These are phyloP conservation scores for Fusarium sp. DNA, from an alignment of 2,329 filamentous ascomycete species.

Conservation along the genomic window DNA sequence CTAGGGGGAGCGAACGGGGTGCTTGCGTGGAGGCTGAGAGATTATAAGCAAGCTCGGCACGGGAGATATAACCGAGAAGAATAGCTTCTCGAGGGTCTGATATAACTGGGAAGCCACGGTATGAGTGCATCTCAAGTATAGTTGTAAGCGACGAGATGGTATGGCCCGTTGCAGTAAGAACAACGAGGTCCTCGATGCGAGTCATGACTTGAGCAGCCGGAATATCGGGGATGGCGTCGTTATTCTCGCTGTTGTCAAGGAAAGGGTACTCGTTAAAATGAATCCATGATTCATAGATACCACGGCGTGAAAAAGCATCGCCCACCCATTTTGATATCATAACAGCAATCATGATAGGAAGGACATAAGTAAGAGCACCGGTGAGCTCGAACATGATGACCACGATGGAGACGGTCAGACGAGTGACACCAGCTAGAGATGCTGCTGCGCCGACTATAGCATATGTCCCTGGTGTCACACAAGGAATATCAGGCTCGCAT, in stretches of 20 bases:
- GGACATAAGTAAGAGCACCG: constrained; percentile 92
- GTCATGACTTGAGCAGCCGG: constrained; percentile 93
- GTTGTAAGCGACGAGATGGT: constrained; percentile 80
- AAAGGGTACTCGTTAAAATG: constrained; percentile 95
- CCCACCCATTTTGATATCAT: constrained; percentile 99
- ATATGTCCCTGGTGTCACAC: constrained; percentile 94
- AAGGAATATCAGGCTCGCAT: constrained; percentile 87
- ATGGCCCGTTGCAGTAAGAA: constrained; percentile 87
- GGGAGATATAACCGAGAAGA: constrained; percentile 92
- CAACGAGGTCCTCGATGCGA: constrained; percentile 86
- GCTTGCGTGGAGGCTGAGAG: constrained; percentile 65
- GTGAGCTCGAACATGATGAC: constrained; percentile 99
- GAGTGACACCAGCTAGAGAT: constrained; percentile 90
- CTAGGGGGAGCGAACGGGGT: constrained; percentile 70
- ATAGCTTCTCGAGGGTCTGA: constrained; percentile 80
- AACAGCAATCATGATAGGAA: constrained; percentile 98
- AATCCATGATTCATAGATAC: constrained; percentile 99
- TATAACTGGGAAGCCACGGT: constrained; percentile 93
- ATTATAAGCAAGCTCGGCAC: constrained; percentile 88
- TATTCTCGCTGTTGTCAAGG: constrained; percentile 89
- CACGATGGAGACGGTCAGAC: constrained; percentile 97
- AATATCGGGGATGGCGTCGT: constrained; percentile 79
- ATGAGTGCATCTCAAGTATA: constrained; percentile 78
- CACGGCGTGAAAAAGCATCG: constrained; percentile 89
- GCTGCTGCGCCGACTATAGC: constrained; percentile 96